These are phyloP conservation scores for Gracilaria domingensis DNA, from an alignment of 23 red algal genomes.

Conservation along the genomic window DNA sequence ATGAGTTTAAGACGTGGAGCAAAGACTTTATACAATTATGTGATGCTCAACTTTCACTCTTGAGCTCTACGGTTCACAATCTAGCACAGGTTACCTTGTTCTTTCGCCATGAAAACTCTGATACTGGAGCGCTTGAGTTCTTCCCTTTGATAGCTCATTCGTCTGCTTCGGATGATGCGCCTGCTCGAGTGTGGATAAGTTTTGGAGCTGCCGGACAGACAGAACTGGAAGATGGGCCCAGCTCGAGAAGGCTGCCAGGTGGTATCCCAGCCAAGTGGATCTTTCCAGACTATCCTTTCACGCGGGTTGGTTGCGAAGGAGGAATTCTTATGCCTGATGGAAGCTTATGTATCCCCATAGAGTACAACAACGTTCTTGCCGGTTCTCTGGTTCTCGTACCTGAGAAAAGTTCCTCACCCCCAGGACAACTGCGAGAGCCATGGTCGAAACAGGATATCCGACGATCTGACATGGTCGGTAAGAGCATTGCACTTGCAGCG, in stretches of 20 bases:
- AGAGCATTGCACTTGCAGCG: slow-evolving; percentile 70
- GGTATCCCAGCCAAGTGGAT: slow-evolving; percentile 78
- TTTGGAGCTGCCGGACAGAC: slow-evolving; percentile 38
- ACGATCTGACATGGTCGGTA: slow-evolving; percentile 42
- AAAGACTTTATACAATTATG: slow-evolving; percentile 67
- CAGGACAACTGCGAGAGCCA: neutral
- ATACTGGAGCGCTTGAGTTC: slow-evolving; percentile 81
- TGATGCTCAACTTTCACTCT: slow-evolving; percentile 57
- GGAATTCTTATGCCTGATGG: slow-evolving; percentile 75
- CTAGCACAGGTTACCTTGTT: slow-evolving; percentile 52
- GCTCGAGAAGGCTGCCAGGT: slow-evolving; percentile 63
- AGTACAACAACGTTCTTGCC: slow-evolving; percentile 65
- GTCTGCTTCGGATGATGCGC: slow-evolving; percentile 10
- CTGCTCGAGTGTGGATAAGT: slow-evolving; percentile 63
- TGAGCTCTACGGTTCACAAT: slow-evolving; percentile 48
- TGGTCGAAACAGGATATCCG: slow-evolving; percentile 43
- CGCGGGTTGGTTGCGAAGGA: slow-evolving; percentile 20
- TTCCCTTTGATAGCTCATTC: slow-evolving; percentile 71
- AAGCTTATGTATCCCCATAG: slow-evolving; percentile 75
- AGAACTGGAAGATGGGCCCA: neutral
- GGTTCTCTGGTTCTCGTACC: slow-evolving; percentile 70
- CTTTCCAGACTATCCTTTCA: slow-evolving; percentile 88
- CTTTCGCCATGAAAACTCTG: slow-evolving; percentile 67
- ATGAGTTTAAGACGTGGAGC: slow-evolving; percentile 53
- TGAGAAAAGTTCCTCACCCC: neutral